Base-by-base conservation (phyloP, 164 flowering plant species). In the Annona squamosa region DNA sequence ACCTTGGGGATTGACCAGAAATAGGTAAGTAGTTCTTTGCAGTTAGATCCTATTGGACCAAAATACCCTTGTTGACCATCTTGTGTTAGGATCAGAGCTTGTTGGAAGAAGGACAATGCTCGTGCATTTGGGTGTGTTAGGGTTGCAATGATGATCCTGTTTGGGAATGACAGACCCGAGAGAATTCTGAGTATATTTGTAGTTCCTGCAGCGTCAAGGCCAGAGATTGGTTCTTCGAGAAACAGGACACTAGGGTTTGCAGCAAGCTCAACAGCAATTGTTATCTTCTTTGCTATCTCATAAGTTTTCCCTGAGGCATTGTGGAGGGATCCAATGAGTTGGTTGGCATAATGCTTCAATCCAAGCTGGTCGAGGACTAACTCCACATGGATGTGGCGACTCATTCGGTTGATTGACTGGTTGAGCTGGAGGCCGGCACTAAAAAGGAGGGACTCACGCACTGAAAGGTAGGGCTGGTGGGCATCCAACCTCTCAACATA, bases 251-350 rank as follows among this genome's bases (percentile, higher is more conserved):
- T 79, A 19, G 82, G 79, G 68, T 79, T 79, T 42, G 79, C 79
- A 44, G 82, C 82, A 42, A 79, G 79, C 72, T 79, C 82, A 37
- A 77, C 79, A 65, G 79, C 82, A 71, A 80, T 80, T 5, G 79
- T 77, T 2, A 80, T 74, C 78, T 74, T 80, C 75, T 77, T 77
- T 13, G 80, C 77, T 64, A 77, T 80, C 71, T 68, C 77, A 57
- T 71, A 74, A 4, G 78, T 74, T 71, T 77, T 72, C 45, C 77
- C 77, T 6, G 73, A 77, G 75, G 77, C 73, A 67, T 76, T 73
- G 3, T 48, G 43, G 59, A 80, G 78, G 65, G 82, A 76, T 6
- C 79, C 77, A 41, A 79, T 68, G 1, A 79, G 82, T 71, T 77
- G 75, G 79, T 79, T 77, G 9, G 79, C 73, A 46, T 77, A 74